phyloP scores from a whole-genome alignment of 1,284 basidiomycete species.

The Irpex sp. region DNA sequence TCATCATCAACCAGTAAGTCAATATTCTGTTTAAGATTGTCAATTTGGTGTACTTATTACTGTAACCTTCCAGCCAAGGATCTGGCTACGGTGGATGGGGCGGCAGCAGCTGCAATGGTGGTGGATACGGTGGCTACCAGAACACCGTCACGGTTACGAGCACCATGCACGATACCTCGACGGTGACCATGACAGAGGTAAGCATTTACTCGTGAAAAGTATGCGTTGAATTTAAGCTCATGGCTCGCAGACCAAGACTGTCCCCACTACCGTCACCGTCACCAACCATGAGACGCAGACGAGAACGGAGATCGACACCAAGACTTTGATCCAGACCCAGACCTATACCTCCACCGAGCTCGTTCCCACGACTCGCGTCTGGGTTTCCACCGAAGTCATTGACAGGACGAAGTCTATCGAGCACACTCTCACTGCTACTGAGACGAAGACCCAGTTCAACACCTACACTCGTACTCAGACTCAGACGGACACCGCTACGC shows the following conservation, averaged over 20 bases:
- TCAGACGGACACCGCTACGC: constrained; percentile 29
- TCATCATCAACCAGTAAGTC: constrained; percentile 49
- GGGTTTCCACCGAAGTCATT: constrained; percentile 61
- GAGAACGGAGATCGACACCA: constrained; percentile 22
- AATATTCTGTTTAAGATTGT: neutral
- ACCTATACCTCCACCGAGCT: constrained; percentile 51
- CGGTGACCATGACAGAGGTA: constrained; percentile 28
- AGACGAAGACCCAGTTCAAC: constrained; percentile 51
- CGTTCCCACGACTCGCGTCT: constrained; percentile 59
- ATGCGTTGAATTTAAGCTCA: neutral
- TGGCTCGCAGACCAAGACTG: constrained; percentile 25
- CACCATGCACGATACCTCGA: constrained; percentile 9
- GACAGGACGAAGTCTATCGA: constrained; percentile 52
- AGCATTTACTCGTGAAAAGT: constrained; percentile 8
- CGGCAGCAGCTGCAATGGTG: constrained; percentile 14
- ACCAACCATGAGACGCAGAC: constrained; percentile 18
- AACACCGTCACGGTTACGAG: constrained; percentile 31
- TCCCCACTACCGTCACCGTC: constrained; percentile 30
- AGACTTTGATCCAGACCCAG: constrained; percentile 38
- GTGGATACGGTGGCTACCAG: constrained; percentile 5
- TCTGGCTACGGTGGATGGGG: constrained; percentile 5
- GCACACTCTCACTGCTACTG: constrained; percentile 59
- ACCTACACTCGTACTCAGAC: constrained; percentile 46
- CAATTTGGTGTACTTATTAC: neutral
- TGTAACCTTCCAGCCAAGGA: neutral